phyloP scores from a whole-genome alignment of 768 basidiomycete genomes.

The Hebeloma cylindrosporum region DNA sequence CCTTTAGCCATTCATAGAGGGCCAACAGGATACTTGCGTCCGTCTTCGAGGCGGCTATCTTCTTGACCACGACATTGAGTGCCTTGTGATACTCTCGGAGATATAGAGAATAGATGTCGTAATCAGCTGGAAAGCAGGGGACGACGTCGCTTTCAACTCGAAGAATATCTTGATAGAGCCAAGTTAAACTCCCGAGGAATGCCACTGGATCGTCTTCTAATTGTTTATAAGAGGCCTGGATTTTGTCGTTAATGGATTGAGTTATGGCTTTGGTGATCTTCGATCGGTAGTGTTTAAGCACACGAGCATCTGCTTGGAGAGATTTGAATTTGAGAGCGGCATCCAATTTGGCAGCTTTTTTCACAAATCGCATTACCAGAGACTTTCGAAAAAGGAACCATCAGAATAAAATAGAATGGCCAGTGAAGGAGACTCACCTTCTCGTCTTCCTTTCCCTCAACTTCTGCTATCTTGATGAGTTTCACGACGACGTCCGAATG shows the following conservation, averaged over 20 bases:
- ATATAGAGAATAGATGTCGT: slow-evolving; percentile 82
- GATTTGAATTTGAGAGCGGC: slow-evolving; percentile 93
- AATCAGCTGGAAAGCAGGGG: slow-evolving; percentile 89
- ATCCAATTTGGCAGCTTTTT: slow-evolving; percentile 90
- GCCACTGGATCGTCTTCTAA: slow-evolving; percentile 62
- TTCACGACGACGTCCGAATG: slow-evolving; percentile 87
- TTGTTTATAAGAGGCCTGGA: slow-evolving; percentile 64
- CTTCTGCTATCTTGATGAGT: slow-evolving; percentile 89
- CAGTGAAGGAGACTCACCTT: slow-evolving; percentile 53
- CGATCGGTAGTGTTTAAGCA: slow-evolving; percentile 93
- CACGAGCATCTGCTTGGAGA: slow-evolving; percentile 87
- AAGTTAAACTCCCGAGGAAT: slow-evolving; percentile 78
- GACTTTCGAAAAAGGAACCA: slow-evolving; percentile 56
- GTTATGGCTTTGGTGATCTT: slow-evolving; percentile 82
- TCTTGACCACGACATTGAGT: slow-evolving; percentile 71
- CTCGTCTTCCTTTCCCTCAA: slow-evolving; percentile 92
- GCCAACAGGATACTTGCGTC: slow-evolving; percentile 87
- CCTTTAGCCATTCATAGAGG: slow-evolving; percentile 92
- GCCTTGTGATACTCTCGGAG: slow-evolving; percentile 89
- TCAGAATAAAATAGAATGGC: slow-evolving; percentile 5
- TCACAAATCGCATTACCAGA: slow-evolving; percentile 90
- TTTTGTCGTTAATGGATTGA: slow-evolving; percentile 70
- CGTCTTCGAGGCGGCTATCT: slow-evolving; percentile 67
- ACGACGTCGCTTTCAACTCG: slow-evolving; percentile 89
- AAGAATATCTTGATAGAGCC: slow-evolving; percentile 95